These are phyloP conservation scores for Caryopteris hybrid DNA, from an alignment of 305 asterid genomes.

Conservation along the genomic window DNA sequence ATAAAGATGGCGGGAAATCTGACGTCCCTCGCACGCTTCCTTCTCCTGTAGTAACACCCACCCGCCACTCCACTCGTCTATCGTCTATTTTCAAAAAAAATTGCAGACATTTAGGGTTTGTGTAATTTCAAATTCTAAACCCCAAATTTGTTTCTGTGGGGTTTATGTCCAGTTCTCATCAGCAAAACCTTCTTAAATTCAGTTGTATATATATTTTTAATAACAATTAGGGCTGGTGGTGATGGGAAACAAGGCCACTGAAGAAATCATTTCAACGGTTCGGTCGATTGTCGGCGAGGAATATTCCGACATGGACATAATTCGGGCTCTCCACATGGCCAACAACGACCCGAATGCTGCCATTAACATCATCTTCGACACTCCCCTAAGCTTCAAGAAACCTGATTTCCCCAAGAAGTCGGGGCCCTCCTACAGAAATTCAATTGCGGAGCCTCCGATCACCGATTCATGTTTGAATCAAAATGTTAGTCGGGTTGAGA, in stretches of 20 bases:
- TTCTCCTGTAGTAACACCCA: conserved; percentile 2
- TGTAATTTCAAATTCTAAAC: background rate
- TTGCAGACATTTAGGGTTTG: conserved; percentile 26
- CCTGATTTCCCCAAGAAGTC: conserved; percentile 32
- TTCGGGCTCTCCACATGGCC: conserved; percentile 96
- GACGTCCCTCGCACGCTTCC: conserved; percentile 17
- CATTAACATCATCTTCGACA: conserved; percentile 81
- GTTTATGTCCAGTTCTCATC: background rate
- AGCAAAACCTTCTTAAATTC: background rate
- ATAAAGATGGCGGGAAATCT: conserved; percentile 32
- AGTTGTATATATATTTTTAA: background rate
- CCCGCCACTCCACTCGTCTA: conserved; percentile 15
- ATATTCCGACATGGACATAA: conserved; percentile 74
- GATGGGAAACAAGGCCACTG: conserved; percentile 67
- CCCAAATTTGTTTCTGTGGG: background rate
- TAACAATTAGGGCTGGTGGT: conserved; percentile 4
- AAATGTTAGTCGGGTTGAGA: conserved; percentile 12
- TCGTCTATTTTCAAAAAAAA: background rate
- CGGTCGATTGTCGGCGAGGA: conserved; percentile 77
- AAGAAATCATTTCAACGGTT: conserved; percentile 66
- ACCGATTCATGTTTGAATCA: conserved; percentile 10
- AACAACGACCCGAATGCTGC: conserved; percentile 89
- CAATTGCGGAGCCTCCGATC: conserved; percentile 19
- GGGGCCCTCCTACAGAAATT: conserved; percentile 23
- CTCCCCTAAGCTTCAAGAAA: conserved; percentile 51